Conservation (phyloP, 495 filamentous ascomycete species). For the Staphylotrichum tortipilum region DNA sequence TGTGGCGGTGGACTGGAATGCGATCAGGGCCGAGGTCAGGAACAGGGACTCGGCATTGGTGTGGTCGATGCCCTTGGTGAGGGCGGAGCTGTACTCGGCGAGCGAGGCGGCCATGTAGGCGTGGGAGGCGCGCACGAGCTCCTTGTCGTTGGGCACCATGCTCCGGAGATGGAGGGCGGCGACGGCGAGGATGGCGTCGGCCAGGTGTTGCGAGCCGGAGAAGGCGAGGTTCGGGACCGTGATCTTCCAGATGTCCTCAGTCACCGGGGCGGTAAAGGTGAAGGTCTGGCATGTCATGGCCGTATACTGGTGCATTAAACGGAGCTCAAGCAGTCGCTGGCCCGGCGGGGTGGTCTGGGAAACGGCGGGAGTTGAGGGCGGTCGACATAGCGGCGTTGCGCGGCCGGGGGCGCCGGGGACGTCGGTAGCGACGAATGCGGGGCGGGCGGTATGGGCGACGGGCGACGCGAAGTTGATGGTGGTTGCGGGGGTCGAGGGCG, state of each 20-base stretch:
- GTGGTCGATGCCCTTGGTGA: slow-evolving; percentile 41
- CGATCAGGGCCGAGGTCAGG: slow-evolving; percentile 45
- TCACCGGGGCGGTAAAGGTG: slow-evolving; percentile 38
- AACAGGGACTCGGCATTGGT: slow-evolving; percentile 49
- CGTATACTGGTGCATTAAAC: slow-evolving; percentile 48
- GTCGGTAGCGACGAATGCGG: slow-evolving; percentile 17
- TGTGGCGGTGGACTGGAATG: slow-evolving; percentile 49
- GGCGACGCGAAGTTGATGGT: slow-evolving; percentile 26
- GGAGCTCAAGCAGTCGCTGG: slow-evolving; percentile 43
- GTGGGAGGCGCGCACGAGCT: slow-evolving; percentile 46
- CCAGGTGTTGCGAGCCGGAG: slow-evolving; percentile 41
- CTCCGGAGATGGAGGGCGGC: slow-evolving; percentile 48
- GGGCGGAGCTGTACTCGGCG: slow-evolving; percentile 42
- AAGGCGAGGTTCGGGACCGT: slow-evolving; percentile 49
- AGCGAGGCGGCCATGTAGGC: slow-evolving; percentile 50
- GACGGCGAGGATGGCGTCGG: slow-evolving; percentile 49
- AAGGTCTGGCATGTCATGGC: slow-evolving; percentile 45
- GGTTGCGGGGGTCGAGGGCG: slow-evolving; percentile 20
- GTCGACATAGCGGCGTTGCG: slow-evolving; percentile 28
- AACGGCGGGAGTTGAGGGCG: slow-evolving; percentile 27
- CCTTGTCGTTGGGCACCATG: slow-evolving; percentile 40
- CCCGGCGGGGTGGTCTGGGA: slow-evolving; percentile 29
- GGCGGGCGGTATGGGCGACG: slow-evolving; percentile 7
- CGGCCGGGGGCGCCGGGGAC: slow-evolving; percentile 14
- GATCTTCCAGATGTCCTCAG: slow-evolving; percentile 44